Evolutionary conservation across 495 filamentous ascomycete species (phyloP), one percentile per base, ranked within the genome.

Genomic region (Penicilliopsis zonata): DNA sequence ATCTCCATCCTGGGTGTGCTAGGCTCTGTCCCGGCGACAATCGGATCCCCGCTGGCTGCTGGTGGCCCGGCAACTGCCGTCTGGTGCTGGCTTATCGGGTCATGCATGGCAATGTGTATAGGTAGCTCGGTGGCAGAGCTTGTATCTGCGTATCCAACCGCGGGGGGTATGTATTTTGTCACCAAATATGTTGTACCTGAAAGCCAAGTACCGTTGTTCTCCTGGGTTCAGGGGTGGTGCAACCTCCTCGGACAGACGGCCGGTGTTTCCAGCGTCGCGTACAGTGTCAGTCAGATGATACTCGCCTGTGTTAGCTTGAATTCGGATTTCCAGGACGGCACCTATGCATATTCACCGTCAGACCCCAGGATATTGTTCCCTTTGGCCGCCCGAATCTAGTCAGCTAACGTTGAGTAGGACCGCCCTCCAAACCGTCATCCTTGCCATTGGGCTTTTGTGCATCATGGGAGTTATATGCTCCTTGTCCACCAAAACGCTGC

Each of bases 61-160:
- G 78, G 78, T n/a, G 78, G 78, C 1, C 78, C 78, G 5, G 78
- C 75, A 7, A 77, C 78, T 5, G 75, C 74, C 8, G 73, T 81
- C 12, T 82, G 78, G 78, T 72, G 74, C 31, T 82, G 78, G 78
- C 65, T 79, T 37, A 60, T 79, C 33, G 78, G 78, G 25, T 78
- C 73, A 4, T 59, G 63, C 38, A 78, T 80, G 75, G 74, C 76
- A 4, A 68, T 74, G 59, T 74, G 68, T 35, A 79, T 80, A 36
- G 72, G 74, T 2, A 74, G 69, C 38, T 80, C 72, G 27, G 74
- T 77, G 12, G 66, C 72, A 9, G 72, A 76, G 47, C 47, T 76
- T 13, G 72, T 76, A 13, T 77, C 72, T 5, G 72, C 72, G 6
- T 77, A 77, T 47, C 72, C 72, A 15, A 77, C 72, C 3, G 72